Conservation (phyloP, 306 rosid genomes). For the Leucaena leucocephala region DNA sequence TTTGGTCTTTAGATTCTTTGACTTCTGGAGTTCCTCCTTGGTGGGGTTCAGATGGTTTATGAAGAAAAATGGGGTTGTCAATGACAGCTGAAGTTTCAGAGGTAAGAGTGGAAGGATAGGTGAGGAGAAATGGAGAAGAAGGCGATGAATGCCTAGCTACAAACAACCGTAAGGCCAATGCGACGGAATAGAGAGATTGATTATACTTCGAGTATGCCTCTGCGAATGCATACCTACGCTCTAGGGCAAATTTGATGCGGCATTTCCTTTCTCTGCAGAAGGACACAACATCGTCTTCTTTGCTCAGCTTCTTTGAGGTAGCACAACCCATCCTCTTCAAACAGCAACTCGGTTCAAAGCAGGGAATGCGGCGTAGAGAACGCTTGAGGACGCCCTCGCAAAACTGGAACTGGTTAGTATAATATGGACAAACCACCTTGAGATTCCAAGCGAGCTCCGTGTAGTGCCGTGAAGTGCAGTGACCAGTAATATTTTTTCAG, state of each 20-base stretch:
- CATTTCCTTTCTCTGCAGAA: constrained; percentile 20
- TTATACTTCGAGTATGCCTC: constrained; percentile 19
- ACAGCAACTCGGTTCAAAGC: neutral
- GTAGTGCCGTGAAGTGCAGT: neutral
- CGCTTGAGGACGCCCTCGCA: neutral
- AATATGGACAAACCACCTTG: neutral
- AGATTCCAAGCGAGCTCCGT: neutral
- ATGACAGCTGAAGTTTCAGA: neutral
- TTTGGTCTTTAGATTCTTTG: neutral
- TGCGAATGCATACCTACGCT: constrained; percentile 16
- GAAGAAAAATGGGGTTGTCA: constrained; percentile 8
- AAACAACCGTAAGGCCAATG: constrained; percentile 24
- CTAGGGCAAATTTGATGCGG: constrained; percentile 8
- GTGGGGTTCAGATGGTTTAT: neutral
- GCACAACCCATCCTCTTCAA: constrained; percentile 15
- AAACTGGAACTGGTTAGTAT: no score
- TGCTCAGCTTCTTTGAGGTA: constrained; percentile 18
- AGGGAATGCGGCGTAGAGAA: neutral
- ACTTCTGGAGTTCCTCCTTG: neutral
- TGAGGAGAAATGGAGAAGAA: constrained; percentile 2
- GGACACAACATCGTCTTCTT: constrained; percentile 11
- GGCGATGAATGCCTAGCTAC: constrained; percentile 13
- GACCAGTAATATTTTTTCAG: neutral
- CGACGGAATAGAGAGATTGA: constrained; percentile 17
- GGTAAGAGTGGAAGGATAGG: neutral